A percentile compares a stretch with the other conserved stretches of the same genome.
phyloP scores from a whole-genome alignment of 2,329 filamentous ascomycete species.

The Penicillium sp. region DNA sequence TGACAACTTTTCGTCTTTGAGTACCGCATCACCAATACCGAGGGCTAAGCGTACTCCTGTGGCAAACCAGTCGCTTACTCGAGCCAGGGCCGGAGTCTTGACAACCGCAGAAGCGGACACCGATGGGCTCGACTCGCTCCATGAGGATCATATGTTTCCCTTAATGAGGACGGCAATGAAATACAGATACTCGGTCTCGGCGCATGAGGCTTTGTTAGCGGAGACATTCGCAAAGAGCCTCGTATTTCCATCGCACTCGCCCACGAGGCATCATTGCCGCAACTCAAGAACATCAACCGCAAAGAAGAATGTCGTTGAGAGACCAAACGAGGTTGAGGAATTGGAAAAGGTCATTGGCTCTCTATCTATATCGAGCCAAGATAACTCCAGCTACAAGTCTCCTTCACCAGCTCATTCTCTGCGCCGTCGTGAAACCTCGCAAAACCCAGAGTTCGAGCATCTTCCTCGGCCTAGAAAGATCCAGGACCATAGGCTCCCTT shows the following conservation, averaged over 20 bases:
- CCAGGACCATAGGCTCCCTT: too few species aligned
- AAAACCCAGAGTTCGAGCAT: not conserved
- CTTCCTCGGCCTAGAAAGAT: not conserved
- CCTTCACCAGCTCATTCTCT: not conserved
- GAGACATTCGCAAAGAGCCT: not conserved
- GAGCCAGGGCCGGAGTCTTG: constrained; percentile 10
- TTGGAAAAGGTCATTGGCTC: constrained; percentile 23
- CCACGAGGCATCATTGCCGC: not conserved
- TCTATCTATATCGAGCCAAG: constrained; percentile 14
- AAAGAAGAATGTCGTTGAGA: not conserved
- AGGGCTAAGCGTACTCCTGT: constrained; percentile 24
- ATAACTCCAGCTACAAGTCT: not conserved
- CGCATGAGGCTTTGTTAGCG: not conserved
- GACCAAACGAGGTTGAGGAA: constrained; percentile 8
- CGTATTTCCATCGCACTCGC: not conserved
- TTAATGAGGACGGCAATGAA: not conserved
- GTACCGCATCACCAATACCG: constrained; percentile 17
- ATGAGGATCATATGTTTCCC: constrained; percentile 1
- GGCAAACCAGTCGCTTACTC: constrained; percentile 8
- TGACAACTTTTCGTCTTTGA: constrained; percentile 26
- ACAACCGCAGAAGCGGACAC: constrained; percentile 8
- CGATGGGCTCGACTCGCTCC: constrained; percentile 10
- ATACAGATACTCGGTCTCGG: not conserved
- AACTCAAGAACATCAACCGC: not conserved
- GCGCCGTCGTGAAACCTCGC: not conserved